These are phyloP conservation scores for Plasmodium chabaudi DNA, from an alignment of 169 alveolate genomes.

Conservation along the genomic window DNA sequence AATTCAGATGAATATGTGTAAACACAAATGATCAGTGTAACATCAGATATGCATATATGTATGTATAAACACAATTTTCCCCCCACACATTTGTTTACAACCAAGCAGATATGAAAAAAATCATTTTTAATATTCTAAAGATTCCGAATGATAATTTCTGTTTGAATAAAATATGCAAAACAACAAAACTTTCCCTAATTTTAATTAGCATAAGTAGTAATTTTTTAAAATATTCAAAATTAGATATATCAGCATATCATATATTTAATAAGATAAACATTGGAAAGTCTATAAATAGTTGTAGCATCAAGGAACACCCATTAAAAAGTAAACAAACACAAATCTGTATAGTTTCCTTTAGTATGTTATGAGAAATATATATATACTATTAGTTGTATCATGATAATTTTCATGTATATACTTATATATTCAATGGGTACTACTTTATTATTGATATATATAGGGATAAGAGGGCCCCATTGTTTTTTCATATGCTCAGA, in stretches of 20 bases:
- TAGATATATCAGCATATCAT: slow-evolving; percentile 38
- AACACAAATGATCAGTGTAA: no score
- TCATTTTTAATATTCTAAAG: slow-evolving; percentile 39
- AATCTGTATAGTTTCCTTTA: neutral
- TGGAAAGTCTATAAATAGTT: slow-evolving; percentile 13
- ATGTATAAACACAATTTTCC: neutral
- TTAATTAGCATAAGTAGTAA: slow-evolving; percentile 67
- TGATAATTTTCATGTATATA: no score
- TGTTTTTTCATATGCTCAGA: slow-evolving; percentile 69
- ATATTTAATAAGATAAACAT: slow-evolving; percentile 31
- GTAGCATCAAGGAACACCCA: slow-evolving; percentile 10
- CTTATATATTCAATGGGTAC: neutral
- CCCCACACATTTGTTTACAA: neutral
- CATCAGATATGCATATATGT: slow-evolving; percentile 1
- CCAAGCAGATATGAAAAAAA: slow-evolving; percentile 38
- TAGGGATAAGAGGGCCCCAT: slow-evolving; percentile 71
- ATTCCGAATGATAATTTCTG: slow-evolving; percentile 28
- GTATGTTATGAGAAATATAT: neutral
- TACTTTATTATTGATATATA: neutral
- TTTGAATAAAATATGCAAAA: slow-evolving; percentile 57
- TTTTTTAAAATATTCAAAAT: slow-evolving; percentile 29
- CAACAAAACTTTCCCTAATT: slow-evolving; percentile 55
- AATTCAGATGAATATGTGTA: neutral
- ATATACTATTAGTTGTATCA: no score
- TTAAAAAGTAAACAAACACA: slow-evolving; percentile 21